Evolutionary conservation across 768 basidiomycete genomes (phyloP).

Genomic region (Ramaria sp.): DNA sequence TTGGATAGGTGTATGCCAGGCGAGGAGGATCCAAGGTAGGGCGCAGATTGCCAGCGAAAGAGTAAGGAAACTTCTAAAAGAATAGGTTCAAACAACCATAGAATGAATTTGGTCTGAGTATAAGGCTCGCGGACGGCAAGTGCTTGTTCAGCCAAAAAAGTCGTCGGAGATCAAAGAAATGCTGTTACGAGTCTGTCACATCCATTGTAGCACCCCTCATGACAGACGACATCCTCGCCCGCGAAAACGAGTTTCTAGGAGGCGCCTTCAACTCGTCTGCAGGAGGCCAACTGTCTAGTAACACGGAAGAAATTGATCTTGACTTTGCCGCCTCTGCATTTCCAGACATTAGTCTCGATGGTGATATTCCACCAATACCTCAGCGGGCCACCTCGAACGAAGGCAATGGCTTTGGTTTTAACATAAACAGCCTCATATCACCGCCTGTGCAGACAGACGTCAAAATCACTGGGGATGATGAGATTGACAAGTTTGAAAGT

Average conservation of each 20-base stretch:
- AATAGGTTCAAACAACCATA: not conserved
- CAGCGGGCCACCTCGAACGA: constrained; percentile 14
- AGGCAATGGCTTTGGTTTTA: constrained; percentile 33
- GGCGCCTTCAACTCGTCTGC: constrained; percentile 20
- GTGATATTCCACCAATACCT: constrained; percentile 37
- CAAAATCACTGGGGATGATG: constrained; percentile 76
- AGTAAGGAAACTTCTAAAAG: not conserved
- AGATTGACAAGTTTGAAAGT: constrained; percentile 75
- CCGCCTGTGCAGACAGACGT: constrained; percentile 40
- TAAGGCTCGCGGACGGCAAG: too few species aligned
- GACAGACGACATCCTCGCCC: constrained; percentile 23
- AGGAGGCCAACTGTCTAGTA: constrained; percentile 19
- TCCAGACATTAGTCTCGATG: constrained; percentile 67
- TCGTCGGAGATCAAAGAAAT: not conserved
- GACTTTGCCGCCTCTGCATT: constrained; percentile 75
- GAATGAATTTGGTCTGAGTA: not conserved
- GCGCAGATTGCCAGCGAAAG: not conserved
- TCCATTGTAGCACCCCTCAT: not conserved
- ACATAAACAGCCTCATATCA: constrained; percentile 55
- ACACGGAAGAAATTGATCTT: constrained; percentile 61
- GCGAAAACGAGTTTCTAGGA: constrained; percentile 25
- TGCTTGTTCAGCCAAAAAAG: too few species aligned
- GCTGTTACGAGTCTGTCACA: too few species aligned
- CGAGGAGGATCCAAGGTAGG: not conserved
- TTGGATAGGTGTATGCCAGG: not conserved